Evolutionary conservation across 169 alveolate genomes (phyloP).

Genomic region (Ichthyophthirius multifiliis): DNA sequence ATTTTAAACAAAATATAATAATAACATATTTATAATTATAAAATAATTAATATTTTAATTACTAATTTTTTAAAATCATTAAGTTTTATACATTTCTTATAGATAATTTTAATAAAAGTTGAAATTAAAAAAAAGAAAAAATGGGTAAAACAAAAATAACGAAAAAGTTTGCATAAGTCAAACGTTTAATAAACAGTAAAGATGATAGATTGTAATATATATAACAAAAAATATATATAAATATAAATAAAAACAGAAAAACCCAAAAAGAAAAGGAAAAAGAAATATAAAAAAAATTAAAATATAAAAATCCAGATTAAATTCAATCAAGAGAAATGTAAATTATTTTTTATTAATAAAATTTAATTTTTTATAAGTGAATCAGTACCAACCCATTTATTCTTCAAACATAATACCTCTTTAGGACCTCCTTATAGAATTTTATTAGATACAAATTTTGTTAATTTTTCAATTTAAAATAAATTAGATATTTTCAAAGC

Average conservation of each 20-base stretch:
- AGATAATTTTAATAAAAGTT: too few species aligned
- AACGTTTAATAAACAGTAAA: constrained; percentile 86
- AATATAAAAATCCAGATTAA: constrained; percentile 26
- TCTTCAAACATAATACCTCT: constrained; percentile 90
- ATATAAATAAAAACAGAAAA: neutral
- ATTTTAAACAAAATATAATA: too few species aligned
- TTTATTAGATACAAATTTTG: constrained; percentile 98
- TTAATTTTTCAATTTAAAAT: constrained; percentile 97
- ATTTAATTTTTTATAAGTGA: constrained; percentile 67
- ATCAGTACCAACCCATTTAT: constrained; percentile 71
- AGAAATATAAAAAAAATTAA: constrained; percentile 30
- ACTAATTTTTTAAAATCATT: too few species aligned
- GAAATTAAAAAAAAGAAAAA: neutral
- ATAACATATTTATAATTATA: too few species aligned
- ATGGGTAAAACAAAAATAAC: constrained; percentile 86
- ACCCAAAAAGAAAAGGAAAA: constrained; percentile 37
- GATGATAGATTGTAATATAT: constrained; percentile 71
- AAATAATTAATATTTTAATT: too few species aligned
- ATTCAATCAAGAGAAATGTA: constrained; percentile 51
- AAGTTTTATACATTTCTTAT: too few species aligned
- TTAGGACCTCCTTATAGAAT: constrained; percentile 98
- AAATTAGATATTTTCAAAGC: constrained; percentile 95
- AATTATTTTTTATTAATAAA: constrained; percentile 52
- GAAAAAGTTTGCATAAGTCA: constrained; percentile 91
- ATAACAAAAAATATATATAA: neutral